Conservation (phyloP, 257 asterid genomes). For the Echium plantagineum region DNA sequence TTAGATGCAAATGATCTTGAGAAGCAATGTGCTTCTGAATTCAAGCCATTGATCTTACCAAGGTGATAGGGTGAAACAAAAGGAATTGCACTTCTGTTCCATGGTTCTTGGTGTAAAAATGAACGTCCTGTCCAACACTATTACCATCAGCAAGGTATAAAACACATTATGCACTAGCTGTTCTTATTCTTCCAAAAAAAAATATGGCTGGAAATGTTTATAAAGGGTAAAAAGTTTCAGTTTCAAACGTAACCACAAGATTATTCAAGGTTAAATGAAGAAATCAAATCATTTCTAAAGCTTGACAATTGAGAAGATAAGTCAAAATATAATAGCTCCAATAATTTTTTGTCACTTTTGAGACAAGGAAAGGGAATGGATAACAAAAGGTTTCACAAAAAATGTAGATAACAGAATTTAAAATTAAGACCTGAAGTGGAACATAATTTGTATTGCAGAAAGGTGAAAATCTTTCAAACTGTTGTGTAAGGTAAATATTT, state of each 20-base stretch:
- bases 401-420: background rate
- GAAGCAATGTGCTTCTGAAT: slow-evolving; percentile 22
- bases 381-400: background rate
- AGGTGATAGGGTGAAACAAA: slow-evolving; percentile 35
- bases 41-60: slow-evolving; percentile 20
- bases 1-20: slow-evolving; percentile 56
- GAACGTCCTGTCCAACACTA: slow-evolving; percentile 37
- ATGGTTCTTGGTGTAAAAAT: slow-evolving; percentile 15
- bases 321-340: background rate
- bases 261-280: slow-evolving; percentile 2
- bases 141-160: slow-evolving; percentile 5
- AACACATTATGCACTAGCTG: background rate
- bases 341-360: background rate
- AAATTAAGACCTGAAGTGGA: background rate
- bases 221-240: no score
- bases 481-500: background rate
- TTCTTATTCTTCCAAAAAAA: no score
- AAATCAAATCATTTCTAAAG: background rate
- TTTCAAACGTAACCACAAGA: background rate
- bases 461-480: background rate
- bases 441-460: background rate
- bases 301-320: background rate
- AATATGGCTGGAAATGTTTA: background rate
- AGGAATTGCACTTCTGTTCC: slow-evolving; percentile 23
- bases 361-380: background rate